A percentile compares a stretch with the other conserved stretches of the same genome.
These are phyloP conservation scores for Anthoceros angustus DNA, from an alignment of 225 moss, liverwort and hornwort species.

Conservation along the genomic window DNA sequence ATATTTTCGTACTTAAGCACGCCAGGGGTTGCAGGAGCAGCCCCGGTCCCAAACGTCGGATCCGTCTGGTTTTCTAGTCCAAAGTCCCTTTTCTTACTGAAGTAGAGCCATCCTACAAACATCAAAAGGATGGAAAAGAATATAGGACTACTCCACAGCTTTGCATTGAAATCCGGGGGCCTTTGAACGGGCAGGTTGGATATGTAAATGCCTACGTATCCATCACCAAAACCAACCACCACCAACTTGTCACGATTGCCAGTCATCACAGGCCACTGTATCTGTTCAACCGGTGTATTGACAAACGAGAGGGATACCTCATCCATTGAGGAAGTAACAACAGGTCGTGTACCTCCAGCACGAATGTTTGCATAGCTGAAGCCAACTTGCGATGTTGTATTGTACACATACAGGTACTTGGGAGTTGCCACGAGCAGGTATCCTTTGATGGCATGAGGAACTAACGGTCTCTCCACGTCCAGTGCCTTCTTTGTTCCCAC, in stretches of 20 bases:
- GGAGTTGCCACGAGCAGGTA: conserved; percentile 58
- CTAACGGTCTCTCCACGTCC: conserved; percentile 44
- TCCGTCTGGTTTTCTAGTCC: conserved; percentile 21
- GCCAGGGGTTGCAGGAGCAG: conserved; percentile 17
- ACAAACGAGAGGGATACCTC: conserved; percentile 62
- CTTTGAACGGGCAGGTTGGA: conserved; percentile 59
- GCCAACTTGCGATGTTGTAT: conserved; percentile 63
- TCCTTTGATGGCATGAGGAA: conserved; percentile 59
- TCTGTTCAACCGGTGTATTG: conserved; percentile 32
- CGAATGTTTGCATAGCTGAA: conserved; percentile 62
- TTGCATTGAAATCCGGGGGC: conserved; percentile 53
- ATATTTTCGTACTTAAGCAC: conserved; percentile 15
- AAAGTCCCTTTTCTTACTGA: conserved; percentile 46
- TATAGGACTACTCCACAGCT: conserved; percentile 71
- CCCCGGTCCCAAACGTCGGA: conserved; percentile 25
- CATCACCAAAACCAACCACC: conserved; percentile 64
- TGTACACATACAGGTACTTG: conserved; percentile 49
- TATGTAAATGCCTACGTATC: conserved; percentile 73
- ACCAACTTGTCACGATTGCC: conserved; percentile 74
- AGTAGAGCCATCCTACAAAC: conserved; percentile 56
- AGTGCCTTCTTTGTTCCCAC: conserved; percentile 63
- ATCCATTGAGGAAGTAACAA: conserved; percentile 48
- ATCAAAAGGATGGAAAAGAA: conserved; percentile 46
- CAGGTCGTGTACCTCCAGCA: conserved; percentile 53
- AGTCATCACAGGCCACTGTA: conserved; percentile 59